Conservation (phyloP, 169 alveolate genomes). For the Plasmodium vivax region DNA sequence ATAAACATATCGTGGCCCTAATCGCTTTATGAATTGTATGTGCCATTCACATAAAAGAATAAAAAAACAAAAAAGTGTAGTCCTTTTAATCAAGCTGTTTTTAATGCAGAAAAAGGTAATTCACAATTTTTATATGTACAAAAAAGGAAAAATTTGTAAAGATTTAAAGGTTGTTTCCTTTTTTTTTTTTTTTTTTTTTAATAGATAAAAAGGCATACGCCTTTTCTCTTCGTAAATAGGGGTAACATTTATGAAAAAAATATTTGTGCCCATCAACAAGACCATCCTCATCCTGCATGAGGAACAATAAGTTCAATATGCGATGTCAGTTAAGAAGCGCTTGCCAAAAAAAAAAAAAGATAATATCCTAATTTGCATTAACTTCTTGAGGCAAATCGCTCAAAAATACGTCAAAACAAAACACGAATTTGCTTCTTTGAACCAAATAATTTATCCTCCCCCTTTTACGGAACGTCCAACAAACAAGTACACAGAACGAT, state of each 20-base stretch:
- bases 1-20: not conserved
- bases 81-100: not conserved
- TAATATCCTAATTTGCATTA: not conserved
- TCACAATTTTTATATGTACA: not conserved
- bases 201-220: not conserved
- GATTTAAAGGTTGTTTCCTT: not conserved
- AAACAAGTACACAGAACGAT: constrained; percentile 1
- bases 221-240: not conserved
- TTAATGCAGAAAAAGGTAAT: not conserved
- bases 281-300: not conserved
- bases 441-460: not conserved
- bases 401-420: not conserved
- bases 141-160: not conserved
- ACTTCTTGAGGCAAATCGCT: not conserved
- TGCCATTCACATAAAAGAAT: not conserved
- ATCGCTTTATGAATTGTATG: not conserved
- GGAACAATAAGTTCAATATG: not conserved
- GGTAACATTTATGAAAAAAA: not conserved
- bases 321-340: not conserved
- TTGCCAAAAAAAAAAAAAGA: not conserved
- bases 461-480: not conserved
- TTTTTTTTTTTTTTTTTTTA: not conserved
- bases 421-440: not conserved
- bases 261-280: not conserved
- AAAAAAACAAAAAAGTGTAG: not conserved